Evolutionary conservation across 2,329 filamentous ascomycete genomes (phyloP), one percentile per base, ranked within the genome.

Genomic region (Claviceps monticola): DNA sequence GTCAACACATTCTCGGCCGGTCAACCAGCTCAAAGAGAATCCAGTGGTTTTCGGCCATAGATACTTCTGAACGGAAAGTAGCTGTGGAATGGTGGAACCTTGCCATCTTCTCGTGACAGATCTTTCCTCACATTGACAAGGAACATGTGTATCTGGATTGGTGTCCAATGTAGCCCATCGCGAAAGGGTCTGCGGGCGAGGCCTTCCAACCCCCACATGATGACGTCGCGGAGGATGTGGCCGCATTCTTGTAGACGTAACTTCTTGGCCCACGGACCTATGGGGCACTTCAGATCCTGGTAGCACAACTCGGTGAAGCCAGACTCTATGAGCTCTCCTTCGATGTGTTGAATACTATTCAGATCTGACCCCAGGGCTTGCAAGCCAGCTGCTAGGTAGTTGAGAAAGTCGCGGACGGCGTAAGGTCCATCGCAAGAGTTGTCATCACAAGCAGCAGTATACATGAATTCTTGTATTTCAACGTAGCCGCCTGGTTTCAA

Each of bases 401-500:
- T 58, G 26, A 71, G 57, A 54, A 73, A 76, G 57, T 75, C 73
- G 23, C 72, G 67, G 58, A 71, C 67, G 5, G 73, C 72, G 49
- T 73, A 75, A 4, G 69, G 68, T 0, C 66, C 67, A 19, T 65
- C 59, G 42, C 71, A 70, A 1, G 70, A 68, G 44, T 58, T 48
- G 61, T 78, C 74, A 58, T 77, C 74, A 58, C 69, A 71, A 9
- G 63, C 62, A 3, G 70, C 62, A 13, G 56, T 56, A 56, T 69
- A 68, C 42, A 69, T 61, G 42, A 76, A 66, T 42, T 77, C 74
- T 53, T 74, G 71, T 23, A 75, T 57, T 56, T 78, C 74, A 26
- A 77, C 63, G 51, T 71, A 76, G 26, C 73, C 74, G 34, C 74
- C 74, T 1, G 74, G 74, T 54, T 75, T 75, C 8, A 76, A 62